Evolutionary conservation across 2,329 filamentous ascomycete genomes (phyloP), one percentile per base, ranked within the genome.

Genomic region (Fusarium chlamydosporum): DNA sequence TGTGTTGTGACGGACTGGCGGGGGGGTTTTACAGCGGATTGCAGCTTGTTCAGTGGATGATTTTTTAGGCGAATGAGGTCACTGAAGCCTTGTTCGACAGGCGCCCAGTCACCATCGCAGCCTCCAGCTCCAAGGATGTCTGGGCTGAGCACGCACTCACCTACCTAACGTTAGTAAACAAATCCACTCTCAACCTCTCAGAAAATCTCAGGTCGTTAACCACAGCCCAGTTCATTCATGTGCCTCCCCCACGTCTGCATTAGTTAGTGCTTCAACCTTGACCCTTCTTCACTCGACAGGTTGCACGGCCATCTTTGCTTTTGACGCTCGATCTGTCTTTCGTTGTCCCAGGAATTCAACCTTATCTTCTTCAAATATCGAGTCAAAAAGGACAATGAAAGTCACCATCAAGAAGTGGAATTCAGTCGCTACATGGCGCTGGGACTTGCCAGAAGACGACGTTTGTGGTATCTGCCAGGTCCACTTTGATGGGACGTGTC

Each of bases 391-490:
- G 69, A 78, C 53, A 54, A 99, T 99, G 96, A 98, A 97, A 82
- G 93, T 98, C 83, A 96, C 89, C 47, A 96, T 98, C 81, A 92
- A 91, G 76, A 88, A 93, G 77, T 98, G 95, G 93, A 91, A 96
- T 75, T 92, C 94, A 6, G 93, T 99, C 67, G 96, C 96, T 18
- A 95, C 94, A 56, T 99, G 96, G 96, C 90, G 93, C 70, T 99
- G 96, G 96, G 93, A 98, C 78, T 92, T 98, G 76, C 94, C 95
- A 26, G 94, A 97, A 75, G 95, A 97, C 82, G 95, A 99, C 78
- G 94, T 98, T 67, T 99, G 96, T 75, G 96, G 96, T 74, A 99
- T 99, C 82, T 99, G 96, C 81, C 95, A 97, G 78, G 94, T 97
- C 67, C 92, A 97, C 76, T 99, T 98, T 78, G 96, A 99, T 79